phyloP scores from a whole-genome alignment of 1,284 basidiomycete genomes.

The Fomitopsis palustris region DNA sequence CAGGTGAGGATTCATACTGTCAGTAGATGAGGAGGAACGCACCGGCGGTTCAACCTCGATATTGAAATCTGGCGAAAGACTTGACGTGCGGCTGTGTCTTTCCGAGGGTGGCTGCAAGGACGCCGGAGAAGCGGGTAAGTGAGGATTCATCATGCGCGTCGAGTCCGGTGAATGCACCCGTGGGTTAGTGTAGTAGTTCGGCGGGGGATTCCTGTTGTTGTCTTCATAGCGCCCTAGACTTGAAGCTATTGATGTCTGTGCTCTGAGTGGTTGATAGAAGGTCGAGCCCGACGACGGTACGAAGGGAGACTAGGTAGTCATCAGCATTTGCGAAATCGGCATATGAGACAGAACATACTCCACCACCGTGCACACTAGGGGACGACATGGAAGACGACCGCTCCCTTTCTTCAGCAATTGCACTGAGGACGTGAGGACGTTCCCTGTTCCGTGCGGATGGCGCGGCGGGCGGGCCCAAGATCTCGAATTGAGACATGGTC shows the following conservation, averaged over 20 bases:
- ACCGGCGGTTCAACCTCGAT: constrained; percentile 27
- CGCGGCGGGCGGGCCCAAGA: constrained; percentile 36
- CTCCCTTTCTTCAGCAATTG: constrained; percentile 28
- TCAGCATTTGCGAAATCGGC: neutral
- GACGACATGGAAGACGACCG: constrained; percentile 25
- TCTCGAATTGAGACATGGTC: constrained; percentile 44
- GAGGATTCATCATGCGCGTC: neutral
- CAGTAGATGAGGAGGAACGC: constrained; percentile 4
- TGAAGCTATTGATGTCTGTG: neutral
- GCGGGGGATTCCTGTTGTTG: neutral
- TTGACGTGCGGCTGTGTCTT: constrained; percentile 10
- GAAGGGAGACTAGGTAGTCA: constrained; percentile 10
- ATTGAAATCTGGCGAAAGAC: constrained; percentile 13
- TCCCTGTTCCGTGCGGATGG: constrained; percentile 15
- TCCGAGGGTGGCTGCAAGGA: constrained; percentile 9
- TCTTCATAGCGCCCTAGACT: neutral
- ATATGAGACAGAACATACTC: neutral
- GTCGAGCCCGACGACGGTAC: neutral
- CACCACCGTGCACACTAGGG: constrained; percentile 8
- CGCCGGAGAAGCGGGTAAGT: neutral
- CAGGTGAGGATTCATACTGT: neutral
- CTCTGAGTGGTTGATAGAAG: neutral
- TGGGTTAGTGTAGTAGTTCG: neutral
- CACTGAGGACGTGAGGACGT: constrained; percentile 23
- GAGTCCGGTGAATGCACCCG: constrained; percentile 6